Conservation (phyloP, 352 stramenopile species). For the Globisporangium apiculatum region DNA sequence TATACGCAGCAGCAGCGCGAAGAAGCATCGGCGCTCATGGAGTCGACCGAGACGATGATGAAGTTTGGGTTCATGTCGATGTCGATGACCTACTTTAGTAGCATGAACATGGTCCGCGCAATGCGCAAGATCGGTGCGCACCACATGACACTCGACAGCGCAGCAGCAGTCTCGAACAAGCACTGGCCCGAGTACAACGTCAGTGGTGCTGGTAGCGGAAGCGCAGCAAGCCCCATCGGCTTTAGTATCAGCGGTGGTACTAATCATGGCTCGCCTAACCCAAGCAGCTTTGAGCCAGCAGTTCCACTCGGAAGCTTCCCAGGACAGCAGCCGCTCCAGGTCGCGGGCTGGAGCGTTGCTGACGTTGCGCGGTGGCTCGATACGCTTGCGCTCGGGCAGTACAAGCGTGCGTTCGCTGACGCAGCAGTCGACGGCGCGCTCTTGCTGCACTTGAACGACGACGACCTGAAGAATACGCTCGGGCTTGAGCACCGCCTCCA, state of each 20-base stretch:
- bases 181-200: slow-evolving; percentile 48
- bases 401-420: slow-evolving; percentile 86
- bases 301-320: slow-evolving; percentile 45
- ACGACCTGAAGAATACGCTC: slow-evolving; percentile 93
- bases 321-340: slow-evolving; percentile 55
- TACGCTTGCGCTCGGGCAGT: slow-evolving; percentile 82
- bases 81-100: slow-evolving; percentile 97
- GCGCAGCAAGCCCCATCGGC: background rate
- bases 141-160: slow-evolving; percentile 87
- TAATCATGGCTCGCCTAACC: background rate
- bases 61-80: slow-evolving; percentile 99
- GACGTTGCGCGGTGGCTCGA: slow-evolving; percentile 90
- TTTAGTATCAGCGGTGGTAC: background rate
- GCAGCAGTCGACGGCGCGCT: slow-evolving; percentile 86
- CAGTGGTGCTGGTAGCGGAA: background rate
- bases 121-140: slow-evolving; percentile 92
- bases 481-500: slow-evolving; percentile 93
- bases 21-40: slow-evolving; percentile 89
- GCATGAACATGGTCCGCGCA: slow-evolving; percentile 95
- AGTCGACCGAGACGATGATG: slow-evolving; percentile 96
- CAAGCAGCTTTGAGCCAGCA: slow-evolving; percentile 32
- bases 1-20: slow-evolving; percentile 83
- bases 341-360: slow-evolving; percentile 79
- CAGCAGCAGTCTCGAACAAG: slow-evolving; percentile 49
- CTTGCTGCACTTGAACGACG: slow-evolving; percentile 82